phyloP scores from a whole-genome alignment of 2,329 filamentous ascomycete species.

The Aspergillus calidoustus region DNA sequence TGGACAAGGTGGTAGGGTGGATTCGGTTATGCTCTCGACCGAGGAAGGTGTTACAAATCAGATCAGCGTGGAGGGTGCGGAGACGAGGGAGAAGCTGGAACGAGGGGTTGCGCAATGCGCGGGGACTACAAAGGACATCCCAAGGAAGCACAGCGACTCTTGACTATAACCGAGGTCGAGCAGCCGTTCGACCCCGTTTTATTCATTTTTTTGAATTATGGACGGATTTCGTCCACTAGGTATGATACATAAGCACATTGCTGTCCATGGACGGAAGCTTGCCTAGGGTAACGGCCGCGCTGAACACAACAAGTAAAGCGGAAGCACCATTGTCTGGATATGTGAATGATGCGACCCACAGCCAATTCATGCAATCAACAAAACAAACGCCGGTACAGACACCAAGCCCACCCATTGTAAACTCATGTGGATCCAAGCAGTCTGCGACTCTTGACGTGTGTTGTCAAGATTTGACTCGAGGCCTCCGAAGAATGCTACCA shows the following conservation, averaged over 20 bases:
- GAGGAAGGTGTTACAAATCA: not conserved
- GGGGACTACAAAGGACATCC: not conserved
- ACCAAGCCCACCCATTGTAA: constrained; percentile 25
- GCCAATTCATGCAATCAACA: constrained; percentile 24
- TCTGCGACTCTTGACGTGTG: constrained; percentile 29
- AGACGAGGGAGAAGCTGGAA: not conserved
- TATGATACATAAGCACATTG: constrained; percentile 17
- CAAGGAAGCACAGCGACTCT: not conserved
- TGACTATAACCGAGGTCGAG: constrained; percentile 4
- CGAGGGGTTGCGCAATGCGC: not conserved
- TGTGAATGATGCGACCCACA: constrained; percentile 20
- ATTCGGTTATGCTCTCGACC: not conserved
- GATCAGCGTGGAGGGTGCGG: not conserved
- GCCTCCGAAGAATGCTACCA: constrained; percentile 31
- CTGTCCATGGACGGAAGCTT: not conserved
- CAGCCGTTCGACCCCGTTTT: constrained; percentile 12
- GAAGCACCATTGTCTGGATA: constrained; percentile 24
- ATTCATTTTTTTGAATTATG: constrained; percentile 14
- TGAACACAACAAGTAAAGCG: constrained; percentile 12
- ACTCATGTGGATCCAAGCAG: constrained; percentile 25
- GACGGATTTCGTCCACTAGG: constrained; percentile 7
- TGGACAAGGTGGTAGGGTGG: not conserved
- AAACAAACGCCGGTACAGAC: constrained; percentile 24
- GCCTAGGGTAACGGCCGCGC: constrained; percentile 2
- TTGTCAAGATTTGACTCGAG: constrained; percentile 29